A percentile compares a stretch with the other conserved stretches of the same genome.
These are phyloP conservation scores for Dryas alaskensis DNA, from an alignment of 306 rosid genomes.

Conservation along the genomic window DNA sequence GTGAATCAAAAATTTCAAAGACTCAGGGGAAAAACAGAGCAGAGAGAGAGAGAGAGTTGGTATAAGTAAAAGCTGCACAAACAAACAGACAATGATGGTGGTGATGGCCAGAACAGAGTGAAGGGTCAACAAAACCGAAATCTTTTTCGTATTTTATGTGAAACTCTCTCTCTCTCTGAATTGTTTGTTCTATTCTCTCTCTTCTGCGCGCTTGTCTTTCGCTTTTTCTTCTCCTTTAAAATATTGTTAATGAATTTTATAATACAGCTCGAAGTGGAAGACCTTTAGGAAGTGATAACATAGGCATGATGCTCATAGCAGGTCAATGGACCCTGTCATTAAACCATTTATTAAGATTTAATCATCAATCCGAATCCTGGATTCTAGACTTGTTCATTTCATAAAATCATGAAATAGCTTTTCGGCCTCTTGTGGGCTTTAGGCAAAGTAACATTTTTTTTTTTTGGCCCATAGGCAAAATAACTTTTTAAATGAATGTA, in stretches of 20 bases:
- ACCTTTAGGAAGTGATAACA: slow-evolving; percentile 28
- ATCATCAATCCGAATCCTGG: not conserved
- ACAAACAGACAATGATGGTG: slow-evolving; percentile 48
- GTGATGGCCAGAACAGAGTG: slow-evolving; percentile 45
- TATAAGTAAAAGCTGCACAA: slow-evolving; percentile 43
- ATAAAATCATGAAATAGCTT: not conserved
- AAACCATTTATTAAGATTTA: not conserved
- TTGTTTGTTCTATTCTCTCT: slow-evolving; percentile 30
- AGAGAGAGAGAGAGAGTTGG: slow-evolving; percentile 26
- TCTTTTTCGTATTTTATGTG: slow-evolving; percentile 37
- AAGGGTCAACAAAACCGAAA: slow-evolving; percentile 49
- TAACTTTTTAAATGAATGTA: too few species aligned
- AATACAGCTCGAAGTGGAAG: slow-evolving; percentile 28
- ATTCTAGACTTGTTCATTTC: not conserved
- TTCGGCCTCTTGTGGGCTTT: not conserved
- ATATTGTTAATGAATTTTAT: slow-evolving; percentile 24
- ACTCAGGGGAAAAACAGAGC: slow-evolving; percentile 28
- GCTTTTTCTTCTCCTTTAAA: slow-evolving; percentile 40
- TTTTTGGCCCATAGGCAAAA: not conserved
- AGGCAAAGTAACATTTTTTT: not conserved
- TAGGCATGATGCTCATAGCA: slow-evolving; percentile 33
- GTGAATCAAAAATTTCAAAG: slow-evolving; percentile 20
- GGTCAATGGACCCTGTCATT: slow-evolving; percentile 21
- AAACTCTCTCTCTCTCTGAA: slow-evolving; percentile 15
- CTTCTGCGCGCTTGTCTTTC: slow-evolving; percentile 33